phyloP scores from a whole-genome alignment of 2,329 filamentous ascomycete genomes.

The Talaromyces sp. region DNA sequence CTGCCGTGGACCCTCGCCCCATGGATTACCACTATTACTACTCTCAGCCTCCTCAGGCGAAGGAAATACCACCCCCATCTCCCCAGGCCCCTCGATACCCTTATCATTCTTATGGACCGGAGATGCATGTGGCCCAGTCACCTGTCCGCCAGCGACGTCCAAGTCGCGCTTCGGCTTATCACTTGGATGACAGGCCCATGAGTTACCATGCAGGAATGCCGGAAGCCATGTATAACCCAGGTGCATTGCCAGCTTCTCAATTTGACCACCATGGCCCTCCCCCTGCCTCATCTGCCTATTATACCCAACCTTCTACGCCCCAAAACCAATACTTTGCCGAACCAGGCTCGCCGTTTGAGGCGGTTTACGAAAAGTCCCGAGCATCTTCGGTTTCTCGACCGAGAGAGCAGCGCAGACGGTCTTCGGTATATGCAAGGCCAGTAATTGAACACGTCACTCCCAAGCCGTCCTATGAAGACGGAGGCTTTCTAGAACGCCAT shows the following conservation, averaged over 20 bases:
- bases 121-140: constrained; percentile 26
- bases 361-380: constrained; percentile 24
- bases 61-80: constrained; percentile 25
- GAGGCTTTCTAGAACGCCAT: constrained; percentile 23
- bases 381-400: constrained; percentile 31
- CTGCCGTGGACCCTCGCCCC: constrained; percentile 25
- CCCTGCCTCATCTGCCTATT: constrained; percentile 34
- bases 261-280: constrained; percentile 32
- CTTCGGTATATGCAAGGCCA: constrained; percentile 29
- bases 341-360: constrained; percentile 19
- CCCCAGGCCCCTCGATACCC: constrained; percentile 25
- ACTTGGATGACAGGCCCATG: constrained; percentile 26
- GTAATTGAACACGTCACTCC: constrained; percentile 28
- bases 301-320: constrained; percentile 23
- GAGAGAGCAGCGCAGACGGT: constrained; percentile 28
- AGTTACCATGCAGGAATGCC: constrained; percentile 34
- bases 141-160: constrained; percentile 23
- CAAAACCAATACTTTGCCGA: constrained; percentile 22
- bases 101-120: constrained; percentile 20
- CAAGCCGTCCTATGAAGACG: constrained; percentile 25
- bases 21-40: constrained; percentile 29
- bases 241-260: constrained; percentile 20
- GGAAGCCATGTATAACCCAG: constrained; percentile 25
- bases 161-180: constrained; percentile 31
- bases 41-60: constrained; percentile 18